Base-by-base conservation (phyloP, 768 basidiomycete species). In the Boletus subparvulus region DNA sequence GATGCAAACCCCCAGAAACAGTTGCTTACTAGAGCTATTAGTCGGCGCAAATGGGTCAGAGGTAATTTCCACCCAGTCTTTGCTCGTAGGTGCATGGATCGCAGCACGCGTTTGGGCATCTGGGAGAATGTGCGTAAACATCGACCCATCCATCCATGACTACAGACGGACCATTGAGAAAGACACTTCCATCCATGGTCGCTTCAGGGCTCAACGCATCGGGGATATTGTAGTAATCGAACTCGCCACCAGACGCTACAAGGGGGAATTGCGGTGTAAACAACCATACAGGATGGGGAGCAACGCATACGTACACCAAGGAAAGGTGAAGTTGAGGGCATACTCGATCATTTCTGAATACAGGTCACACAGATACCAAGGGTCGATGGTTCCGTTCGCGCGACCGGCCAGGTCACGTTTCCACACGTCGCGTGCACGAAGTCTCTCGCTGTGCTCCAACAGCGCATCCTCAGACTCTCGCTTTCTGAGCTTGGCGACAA, bases 41-140 rank as follows among this genome's bases (percentile, higher is more conserved):
- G 17, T 36, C 2, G 59, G 54, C 41, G 47, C 59, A 54, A 76
- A 72, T 4, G 66, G 42, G 50, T 52, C 68, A 58, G 60, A 40
- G 46, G 70, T 65, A 30, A 60, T 50, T 13, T 61, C 47, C 2
- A 32, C n/a, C 79, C 80, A 81, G 36, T 80, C 65, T 62, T 81
- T 82, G 67, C 81, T 87, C 5, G 78, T 81, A 3, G 88, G 87
- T 1, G 87, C 87, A 67, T 90, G 87, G 24, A 90, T 66, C 0
- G 87, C 87, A 39, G 77, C 73, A 45, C 81, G 75, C 12, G 80
- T 81, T 32, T 65, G 73, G 32, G 75, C 71, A 63, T 86, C 84
- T 86, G 52, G 21, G 30, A 32, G 3, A 43, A 39, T 19, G 19
- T 30, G 28, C 1, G 14, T 51, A 46, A 42, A 36, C 21, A 61